Base-by-base conservation (phyloP, 192 early-diverging fungal genomes). In the Coemansia sp. region DNA sequence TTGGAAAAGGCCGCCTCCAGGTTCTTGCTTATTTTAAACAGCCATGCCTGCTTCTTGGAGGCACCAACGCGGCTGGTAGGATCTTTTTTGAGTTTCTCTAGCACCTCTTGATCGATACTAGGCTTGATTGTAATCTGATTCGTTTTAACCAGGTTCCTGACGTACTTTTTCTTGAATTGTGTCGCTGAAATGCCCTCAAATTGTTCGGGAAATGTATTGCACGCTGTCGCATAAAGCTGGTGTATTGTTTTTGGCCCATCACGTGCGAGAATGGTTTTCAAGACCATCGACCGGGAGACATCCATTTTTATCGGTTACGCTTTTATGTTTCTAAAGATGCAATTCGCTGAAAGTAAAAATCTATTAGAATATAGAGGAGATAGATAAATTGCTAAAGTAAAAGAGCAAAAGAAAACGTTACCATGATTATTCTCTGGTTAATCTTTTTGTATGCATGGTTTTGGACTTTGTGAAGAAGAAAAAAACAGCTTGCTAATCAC, bases 71-170 rank as follows among this genome's bases (percentile, higher is more conserved):
- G 73, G 47, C 66, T 73, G 0, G 66, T 63, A 0, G 74, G 71
- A 16, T 81, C 74, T 39, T 40, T 37, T 45, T 41, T 61, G 60
- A 78, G 56, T 60, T 66, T 65, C 16, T 65, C 57, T 13, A 78
- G 45, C 4, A 60, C 13, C 15, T 75, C 73, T 6, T 60, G 60
- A 10, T 78, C 76, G 6, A 55, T 41, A 11, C 4, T 8, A 9
- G 66, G 68, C 65, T 75, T 83, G 16, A 69, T 32, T 11, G 11
- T 58, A 26, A 83, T 62, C 5, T 78, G 76, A 40, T 68, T 59
- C 45, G 75, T 72, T 45, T 69, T 62, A 42, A 72, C 78, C 40
- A 83, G 62, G 67, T 72, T 78, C 41, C 43, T 74, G 18, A 83
- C 8, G 42, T 78, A 82, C 6, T 68, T 60, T 18, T 39, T 40